Evolutionary conservation across 192 early-diverging fungal genomes (phyloP).

Genomic region (Backusella tuberculispora): DNA sequence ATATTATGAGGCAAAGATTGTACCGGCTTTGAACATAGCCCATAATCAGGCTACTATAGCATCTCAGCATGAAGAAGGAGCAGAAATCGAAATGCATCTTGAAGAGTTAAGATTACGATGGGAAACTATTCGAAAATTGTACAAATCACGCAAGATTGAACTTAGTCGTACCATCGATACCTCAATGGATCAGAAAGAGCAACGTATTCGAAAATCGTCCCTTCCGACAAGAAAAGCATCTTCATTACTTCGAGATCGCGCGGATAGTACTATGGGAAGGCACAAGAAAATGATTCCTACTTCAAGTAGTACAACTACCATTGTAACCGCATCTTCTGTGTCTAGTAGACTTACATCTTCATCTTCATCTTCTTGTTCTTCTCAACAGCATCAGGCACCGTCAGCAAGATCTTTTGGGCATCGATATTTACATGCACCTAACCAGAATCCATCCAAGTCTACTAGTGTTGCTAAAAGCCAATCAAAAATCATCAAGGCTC

Average conservation of each 20-base stretch:
- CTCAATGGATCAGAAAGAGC: conserved; percentile 13
- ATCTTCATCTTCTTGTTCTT: not conserved
- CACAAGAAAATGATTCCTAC: conserved; percentile 6
- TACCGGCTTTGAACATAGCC: conserved; percentile 6
- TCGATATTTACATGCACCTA: conserved; percentile 11
- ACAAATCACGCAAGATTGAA: conserved; percentile 14
- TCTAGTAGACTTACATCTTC: conserved; percentile 12
- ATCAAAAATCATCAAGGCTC: conserved; percentile 9
- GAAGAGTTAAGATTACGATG: conserved; percentile 19
- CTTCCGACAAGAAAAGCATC: conserved; percentile 34
- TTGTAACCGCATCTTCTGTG: not conserved
- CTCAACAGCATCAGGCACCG: not conserved
- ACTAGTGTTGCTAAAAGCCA: not conserved
- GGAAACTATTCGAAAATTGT: not conserved
- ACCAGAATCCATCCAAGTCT: conserved; percentile 16
- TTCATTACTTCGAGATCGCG: conserved; percentile 21
- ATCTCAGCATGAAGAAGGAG: conserved; percentile 5
- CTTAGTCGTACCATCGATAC: conserved; percentile 15
- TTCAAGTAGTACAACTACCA: conserved; percentile 12
- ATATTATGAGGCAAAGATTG: conserved; percentile 35
- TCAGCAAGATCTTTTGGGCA: not conserved
- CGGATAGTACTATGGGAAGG: not conserved
- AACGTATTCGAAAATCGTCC: conserved; percentile 31
- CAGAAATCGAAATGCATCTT: conserved; percentile 7
- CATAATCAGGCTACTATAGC: not conserved